Evolutionary conservation across 768 basidiomycete species (phyloP), one percentile per base, ranked within the genome.

Genomic region (Tricholoma sp.): DNA sequence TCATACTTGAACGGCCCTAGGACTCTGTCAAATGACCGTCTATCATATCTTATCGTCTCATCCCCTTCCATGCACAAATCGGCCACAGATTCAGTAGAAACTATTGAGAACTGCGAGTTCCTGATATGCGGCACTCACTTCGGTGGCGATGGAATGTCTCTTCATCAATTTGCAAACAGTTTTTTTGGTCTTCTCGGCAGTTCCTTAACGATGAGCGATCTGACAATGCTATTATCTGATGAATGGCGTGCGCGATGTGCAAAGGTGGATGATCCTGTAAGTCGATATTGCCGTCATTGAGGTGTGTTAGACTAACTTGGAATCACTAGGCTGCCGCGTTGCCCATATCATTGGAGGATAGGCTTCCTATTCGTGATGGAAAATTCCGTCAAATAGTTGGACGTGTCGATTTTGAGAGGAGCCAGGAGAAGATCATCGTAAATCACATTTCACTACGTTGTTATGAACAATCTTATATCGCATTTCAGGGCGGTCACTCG

Each of bases 111-210:
- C 52, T 84, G 77, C 63, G 82, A 92, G 64, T 70, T 92, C 53
- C 72, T 90, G 59, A 79, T 94, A 49, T 86, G 85, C 60, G 85
- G 88, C 3, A 82, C 88, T 6, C 92, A 94, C 66, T 93, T 87
- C 68, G 68, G 93, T 48, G 91, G 90, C 17, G 92, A 94, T 66
- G 92, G 92, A 18, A 91, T 92, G 85, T 88, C 90, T 1, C 76
- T 93, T 15, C 90, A 93, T 69, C 78, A 81, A 57, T 88, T 87
- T 59, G 89, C 88, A 24, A 90, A 91, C 67, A 88, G 92, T 61
- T 84, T 93, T 65, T 87, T 92, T 66, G 68, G 72, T 15, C 72
- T 93, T 3, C 72, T 92, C 39, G 84, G 80, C 0, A 64, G 74
- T 36, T 50, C 61, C 11, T 54, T 67, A 10, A 63, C 65, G 7